phyloP scores from a whole-genome alignment of 495 filamentous ascomycete genomes.

The Penicillium flavigenum region DNA sequence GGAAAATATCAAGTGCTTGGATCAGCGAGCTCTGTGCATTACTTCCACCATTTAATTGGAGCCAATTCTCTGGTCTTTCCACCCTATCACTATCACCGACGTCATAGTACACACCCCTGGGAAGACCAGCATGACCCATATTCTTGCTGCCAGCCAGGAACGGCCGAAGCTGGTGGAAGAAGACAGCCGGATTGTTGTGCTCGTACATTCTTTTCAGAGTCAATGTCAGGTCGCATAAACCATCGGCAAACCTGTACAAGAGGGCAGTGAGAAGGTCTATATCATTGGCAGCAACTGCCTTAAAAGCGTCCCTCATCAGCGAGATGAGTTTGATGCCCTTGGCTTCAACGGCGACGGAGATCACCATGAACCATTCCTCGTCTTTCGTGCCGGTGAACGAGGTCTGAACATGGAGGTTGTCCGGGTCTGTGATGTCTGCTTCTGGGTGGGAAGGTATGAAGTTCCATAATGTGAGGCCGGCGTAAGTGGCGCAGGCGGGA shows the following conservation, averaged over 20 bases:
- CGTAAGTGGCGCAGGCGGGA: slow-evolving; percentile 91
- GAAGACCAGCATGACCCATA: slow-evolving; percentile 89
- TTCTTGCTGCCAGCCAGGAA: slow-evolving; percentile 94
- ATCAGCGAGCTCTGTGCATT: slow-evolving; percentile 94
- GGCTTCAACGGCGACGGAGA: slow-evolving; percentile 94
- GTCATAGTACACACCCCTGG: slow-evolving; percentile 85
- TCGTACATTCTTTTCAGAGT: slow-evolving; percentile 85
- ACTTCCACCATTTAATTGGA: slow-evolving; percentile 81
- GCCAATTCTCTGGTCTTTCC: slow-evolving; percentile 46
- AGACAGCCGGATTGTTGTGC: slow-evolving; percentile 78
- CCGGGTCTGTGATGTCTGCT: slow-evolving; percentile 72
- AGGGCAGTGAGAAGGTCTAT: slow-evolving; percentile 63
- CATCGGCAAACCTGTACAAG: slow-evolving; percentile 72
- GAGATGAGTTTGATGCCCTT: slow-evolving; percentile 79
- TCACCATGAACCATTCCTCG: slow-evolving; percentile 96
- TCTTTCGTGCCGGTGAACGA: slow-evolving; percentile 93
- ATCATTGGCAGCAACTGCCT: slow-evolving; percentile 65
- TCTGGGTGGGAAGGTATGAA: slow-evolving; percentile 71
- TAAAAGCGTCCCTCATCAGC: slow-evolving; percentile 80
- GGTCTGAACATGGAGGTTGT: slow-evolving; percentile 75
- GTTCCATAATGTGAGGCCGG: slow-evolving; percentile 89
- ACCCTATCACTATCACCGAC: slow-evolving; percentile 63
- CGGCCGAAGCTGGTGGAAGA: slow-evolving; percentile 88
- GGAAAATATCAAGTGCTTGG: slow-evolving; percentile 86
- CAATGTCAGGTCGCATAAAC: slow-evolving; percentile 72